Evolutionary conservation across 1,139 yeast genomes (phyloP), one percentile per base, ranked within the genome.

Genomic region (Blastobotrys indianensis): DNA sequence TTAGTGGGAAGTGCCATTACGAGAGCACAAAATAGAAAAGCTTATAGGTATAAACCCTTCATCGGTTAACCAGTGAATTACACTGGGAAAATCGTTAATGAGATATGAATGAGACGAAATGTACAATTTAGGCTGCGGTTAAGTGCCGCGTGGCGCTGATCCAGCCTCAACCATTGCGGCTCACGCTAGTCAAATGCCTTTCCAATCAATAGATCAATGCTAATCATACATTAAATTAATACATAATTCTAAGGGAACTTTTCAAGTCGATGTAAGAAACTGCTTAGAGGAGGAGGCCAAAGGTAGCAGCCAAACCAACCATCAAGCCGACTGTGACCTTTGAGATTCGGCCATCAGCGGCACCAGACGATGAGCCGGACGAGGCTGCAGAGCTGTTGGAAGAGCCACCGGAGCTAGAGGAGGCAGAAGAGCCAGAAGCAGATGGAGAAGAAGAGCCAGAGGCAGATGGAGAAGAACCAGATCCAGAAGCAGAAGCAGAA

Each of bases 251-350:
- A 32, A 30, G n/a, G 25, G 30, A 33, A 23, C 29, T 32, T 34
- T 13, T 40, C 10, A 10, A 8, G 29, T 40, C 31, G 29, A 9
- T 38, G 11, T 29, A 9, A 17, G 33, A 17, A 37, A 17, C 20
- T 12, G 20, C 29, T 48, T 50, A 48, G 34, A 47, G 29, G 20
- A 47, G 35, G 33, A 52, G 37, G 28, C 53, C 53, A 32, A 53
- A 44, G 32, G 54, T 48, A 31, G 54, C 54, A 31, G 52, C 39
- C 36, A 54, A 31, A 16, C 51, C 51, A 30, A 47, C 54, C 23
- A 44, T 42, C 12, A 55, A 44, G 20, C 56, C 57, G 12, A 53
- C 41, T 35, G 51, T 41, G 39, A 48, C 50, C 49, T 51, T 48
- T 16, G 58, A 51, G 17, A 51, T 44, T 43, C 45, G 50, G 28